phyloP scores from a whole-genome alignment of 805 yeast genomes.

The Candida schatavii region DNA sequence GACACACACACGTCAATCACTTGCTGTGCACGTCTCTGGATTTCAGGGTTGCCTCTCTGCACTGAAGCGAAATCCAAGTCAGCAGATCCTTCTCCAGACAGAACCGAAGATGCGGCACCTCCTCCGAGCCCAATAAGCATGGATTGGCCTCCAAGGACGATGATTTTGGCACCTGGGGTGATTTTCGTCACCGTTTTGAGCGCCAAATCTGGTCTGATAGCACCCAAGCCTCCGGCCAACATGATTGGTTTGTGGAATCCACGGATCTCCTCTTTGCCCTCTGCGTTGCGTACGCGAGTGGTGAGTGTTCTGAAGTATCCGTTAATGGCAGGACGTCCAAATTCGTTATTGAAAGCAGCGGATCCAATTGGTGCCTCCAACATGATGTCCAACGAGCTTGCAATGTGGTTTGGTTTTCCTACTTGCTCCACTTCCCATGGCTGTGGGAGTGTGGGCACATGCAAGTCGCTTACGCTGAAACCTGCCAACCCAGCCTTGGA shows the following conservation, averaged over 20 bases:
- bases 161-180: slow-evolving; percentile 86
- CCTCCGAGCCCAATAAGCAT: slow-evolving; percentile 99
- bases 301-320: slow-evolving; percentile 97
- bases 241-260: slow-evolving; percentile 99
- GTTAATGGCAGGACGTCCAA: slow-evolving; percentile 95
- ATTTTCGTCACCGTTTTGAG: slow-evolving; percentile 74
- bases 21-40: slow-evolving; percentile 98
- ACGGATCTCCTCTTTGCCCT: slow-evolving; percentile 71
- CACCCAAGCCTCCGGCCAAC: slow-evolving; percentile 99
- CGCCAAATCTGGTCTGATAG: slow-evolving; percentile 90
- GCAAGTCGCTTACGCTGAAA: slow-evolving; percentile 84
- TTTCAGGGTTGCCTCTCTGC: slow-evolving; percentile 98
- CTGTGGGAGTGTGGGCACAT: slow-evolving; percentile 79
- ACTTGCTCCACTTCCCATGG: slow-evolving; percentile 88
- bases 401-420: slow-evolving; percentile 92
- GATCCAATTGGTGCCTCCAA: slow-evolving; percentile 96
- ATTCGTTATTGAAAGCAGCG: slow-evolving; percentile 97
- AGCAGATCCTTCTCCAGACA: slow-evolving; percentile 96
- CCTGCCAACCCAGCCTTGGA: slow-evolving; percentile 96
- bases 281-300: slow-evolving; percentile 62
- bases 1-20: slow-evolving; percentile 94
- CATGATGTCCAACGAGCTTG: slow-evolving; percentile 92
- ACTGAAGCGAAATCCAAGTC: slow-evolving; percentile 97
- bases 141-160: slow-evolving; percentile 95
- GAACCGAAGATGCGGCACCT: slow-evolving; percentile 96